Evolutionary conservation across 306 rosid genomes (phyloP).

Genomic region (Vigna nakashimae): DNA sequence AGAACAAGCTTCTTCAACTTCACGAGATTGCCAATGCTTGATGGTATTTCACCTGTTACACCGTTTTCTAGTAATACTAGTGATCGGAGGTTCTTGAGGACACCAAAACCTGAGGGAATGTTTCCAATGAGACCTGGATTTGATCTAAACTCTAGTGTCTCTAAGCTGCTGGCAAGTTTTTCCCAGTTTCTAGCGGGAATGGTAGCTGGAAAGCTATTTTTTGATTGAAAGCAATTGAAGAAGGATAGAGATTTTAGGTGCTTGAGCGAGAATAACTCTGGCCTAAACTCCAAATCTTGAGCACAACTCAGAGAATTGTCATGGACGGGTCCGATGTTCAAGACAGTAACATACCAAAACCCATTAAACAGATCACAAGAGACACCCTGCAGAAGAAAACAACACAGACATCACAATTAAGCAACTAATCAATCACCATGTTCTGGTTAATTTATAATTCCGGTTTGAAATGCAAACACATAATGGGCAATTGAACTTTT

Average conservation of each 20-base stretch:
- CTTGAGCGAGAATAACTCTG: constrained; percentile 66
- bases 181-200: constrained; percentile 75
- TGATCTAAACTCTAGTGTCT: constrained; percentile 78
- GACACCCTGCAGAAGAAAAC: constrained; percentile 73
- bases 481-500: not conserved
- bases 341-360: constrained; percentile 79
- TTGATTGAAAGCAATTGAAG: constrained; percentile 75
- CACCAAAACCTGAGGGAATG: constrained; percentile 64
- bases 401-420: not conserved
- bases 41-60: constrained; percentile 69
- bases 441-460: constrained; percentile 1
- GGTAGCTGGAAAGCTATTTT: constrained; percentile 47
- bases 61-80: constrained; percentile 70
- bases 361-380: constrained; percentile 88
- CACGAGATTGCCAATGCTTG: constrained; percentile 59
- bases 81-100: constrained; percentile 77
- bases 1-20: constrained; percentile 74
- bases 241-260: constrained; percentile 73
- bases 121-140: constrained; percentile 71
- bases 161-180: constrained; percentile 65
- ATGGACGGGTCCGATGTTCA: constrained; percentile 79
- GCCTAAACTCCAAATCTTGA: constrained; percentile 57
- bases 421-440: constrained; percentile 12
- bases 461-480: not conserved
- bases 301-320: constrained; percentile 84